A percentile compares a stretch with the other conserved stretches of the same genome.
Evolutionary conservation across 1,139 yeast species (phyloP).

Genomic region (Candida sanyaensis): DNA sequence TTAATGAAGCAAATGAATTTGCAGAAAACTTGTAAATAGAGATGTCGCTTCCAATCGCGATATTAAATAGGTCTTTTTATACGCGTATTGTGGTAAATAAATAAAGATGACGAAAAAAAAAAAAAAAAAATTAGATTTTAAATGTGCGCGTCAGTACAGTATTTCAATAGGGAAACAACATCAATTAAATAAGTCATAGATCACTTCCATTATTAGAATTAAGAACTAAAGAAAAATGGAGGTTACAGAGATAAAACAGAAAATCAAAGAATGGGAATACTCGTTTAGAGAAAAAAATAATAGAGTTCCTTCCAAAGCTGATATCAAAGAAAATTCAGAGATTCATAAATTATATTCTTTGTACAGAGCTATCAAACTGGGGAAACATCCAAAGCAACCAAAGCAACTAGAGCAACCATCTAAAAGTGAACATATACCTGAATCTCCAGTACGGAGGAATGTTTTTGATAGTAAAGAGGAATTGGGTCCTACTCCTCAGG

Average conservation of each 20-base stretch:
- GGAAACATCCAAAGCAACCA: constrained; percentile 1
- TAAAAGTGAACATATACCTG: constrained; percentile 3
- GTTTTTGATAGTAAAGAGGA: constrained; percentile 23
- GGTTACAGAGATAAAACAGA: constrained; percentile 28
- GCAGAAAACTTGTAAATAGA: constrained; percentile 11
- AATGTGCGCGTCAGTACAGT: neutral
- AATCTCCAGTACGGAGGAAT: neutral
- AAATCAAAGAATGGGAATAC: constrained; percentile 68
- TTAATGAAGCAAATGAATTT: constrained; percentile 14
- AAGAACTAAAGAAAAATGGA: constrained; percentile 4
- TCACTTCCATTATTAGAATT: neutral
- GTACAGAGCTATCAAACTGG: constrained; percentile 12
- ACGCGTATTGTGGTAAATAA: constrained; percentile 2
- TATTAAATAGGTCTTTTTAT: neutral
- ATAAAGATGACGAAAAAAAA: neutral
- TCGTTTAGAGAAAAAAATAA: constrained; percentile 43
- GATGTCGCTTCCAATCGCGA: neutral
- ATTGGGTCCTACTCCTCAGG: constrained; percentile 78
- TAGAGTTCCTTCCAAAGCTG: constrained; percentile 53
- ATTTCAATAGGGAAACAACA: neutral
- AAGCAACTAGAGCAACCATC: neutral
- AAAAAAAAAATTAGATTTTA: neutral
- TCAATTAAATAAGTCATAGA: neutral
- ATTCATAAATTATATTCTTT: constrained; percentile 41
- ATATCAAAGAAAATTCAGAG: constrained; percentile 49